Base-by-base conservation (phyloP, 768 basidiomycete genomes). In the Xerocomus spinulosus region DNA sequence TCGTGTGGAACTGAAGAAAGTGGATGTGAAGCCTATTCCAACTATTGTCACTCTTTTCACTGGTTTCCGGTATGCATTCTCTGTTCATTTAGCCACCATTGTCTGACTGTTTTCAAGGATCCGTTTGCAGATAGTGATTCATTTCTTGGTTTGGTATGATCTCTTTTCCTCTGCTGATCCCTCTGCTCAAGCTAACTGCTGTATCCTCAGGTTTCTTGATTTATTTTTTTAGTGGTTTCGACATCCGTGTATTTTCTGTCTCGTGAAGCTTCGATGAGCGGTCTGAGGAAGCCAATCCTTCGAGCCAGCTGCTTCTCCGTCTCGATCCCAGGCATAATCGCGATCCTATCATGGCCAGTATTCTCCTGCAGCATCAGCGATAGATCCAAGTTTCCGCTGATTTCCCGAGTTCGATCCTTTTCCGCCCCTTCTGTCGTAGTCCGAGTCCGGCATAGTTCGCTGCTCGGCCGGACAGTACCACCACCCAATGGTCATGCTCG, bases 1-100 rank as follows among this genome's bases (percentile, higher is more conserved):
- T 28, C 15, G 34, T 12, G 5, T 14, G n/a, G 1, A 24, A 14
- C 46, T 45, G 33, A 56, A 6, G 9, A 3, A 10, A 14, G 14
- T 8, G 5, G 15, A 28, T 43, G 13, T 4, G 17, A 18, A 46
- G 49, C 40, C 35, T 24, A 41, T 44, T 38, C 48, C 53, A 59
- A 52, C 47, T 58, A 49, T 49, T 36, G 47, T 51, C 57, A 55
- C 29, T 58, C 56, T 1, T 58, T 58, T 50, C n/a, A 24, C 17
- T 8, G 26, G 32, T 24, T 42, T 26, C 25, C 1, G 40, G 55
- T 57, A 34, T 1, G 39, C n/a, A 18, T 14, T 33, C 9, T 42
- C 17, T 14, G 3, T n/a, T n/a, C 13, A 35, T 39, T 25, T 20
- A 13, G 10, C 2, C 9, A 1, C 23, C 4, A 8, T 3, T 8